These are phyloP conservation scores for Torrubiellomyces zombiae DNA, from an alignment of 2,329 filamentous ascomycete genomes.

Conservation along the genomic window DNA sequence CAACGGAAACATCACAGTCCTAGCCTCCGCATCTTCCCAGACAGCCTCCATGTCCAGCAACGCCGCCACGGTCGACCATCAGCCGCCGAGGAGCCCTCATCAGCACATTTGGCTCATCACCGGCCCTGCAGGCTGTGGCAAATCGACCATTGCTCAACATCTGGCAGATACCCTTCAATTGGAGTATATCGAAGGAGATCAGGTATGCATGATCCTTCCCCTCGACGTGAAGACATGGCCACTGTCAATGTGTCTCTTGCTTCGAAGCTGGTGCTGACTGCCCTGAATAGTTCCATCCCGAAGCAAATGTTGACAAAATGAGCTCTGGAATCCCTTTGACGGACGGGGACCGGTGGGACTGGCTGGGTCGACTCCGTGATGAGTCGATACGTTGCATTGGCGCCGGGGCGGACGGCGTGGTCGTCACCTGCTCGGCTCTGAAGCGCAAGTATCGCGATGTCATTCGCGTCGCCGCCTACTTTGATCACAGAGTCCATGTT, in stretches of 20 bases:
- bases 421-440: conserved; percentile 87
- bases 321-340: conserved; percentile 64
- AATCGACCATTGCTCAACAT: conserved; percentile 56
- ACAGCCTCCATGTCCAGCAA: conserved; percentile 12
- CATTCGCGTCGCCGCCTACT: conserved; percentile 66
- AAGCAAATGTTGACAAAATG: conserved; percentile 85
- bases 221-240: background rate
- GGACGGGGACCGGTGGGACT: conserved; percentile 94
- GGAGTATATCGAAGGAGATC: conserved; percentile 63
- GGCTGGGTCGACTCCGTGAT: conserved; percentile 66
- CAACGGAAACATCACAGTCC: conserved; percentile 1
- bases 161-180: conserved; percentile 44
- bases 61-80: conserved; percentile 10
- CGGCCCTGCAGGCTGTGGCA: conserved; percentile 64
- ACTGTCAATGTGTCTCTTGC: background rate
- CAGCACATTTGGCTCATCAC: conserved; percentile 72
- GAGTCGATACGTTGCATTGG: conserved; percentile 42
- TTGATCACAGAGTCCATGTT: conserved; percentile 53
- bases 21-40: conserved; percentile 2
- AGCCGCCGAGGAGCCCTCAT: conserved; percentile 18
- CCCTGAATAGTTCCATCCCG: conserved; percentile 47
- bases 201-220: conserved; percentile 35
- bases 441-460: conserved; percentile 96
- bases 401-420: conserved; percentile 53
- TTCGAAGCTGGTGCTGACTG: background rate